These are phyloP conservation scores for Penicillium sp. DNA, from an alignment of 2,329 filamentous ascomycete genomes.

Conservation along the genomic window DNA sequence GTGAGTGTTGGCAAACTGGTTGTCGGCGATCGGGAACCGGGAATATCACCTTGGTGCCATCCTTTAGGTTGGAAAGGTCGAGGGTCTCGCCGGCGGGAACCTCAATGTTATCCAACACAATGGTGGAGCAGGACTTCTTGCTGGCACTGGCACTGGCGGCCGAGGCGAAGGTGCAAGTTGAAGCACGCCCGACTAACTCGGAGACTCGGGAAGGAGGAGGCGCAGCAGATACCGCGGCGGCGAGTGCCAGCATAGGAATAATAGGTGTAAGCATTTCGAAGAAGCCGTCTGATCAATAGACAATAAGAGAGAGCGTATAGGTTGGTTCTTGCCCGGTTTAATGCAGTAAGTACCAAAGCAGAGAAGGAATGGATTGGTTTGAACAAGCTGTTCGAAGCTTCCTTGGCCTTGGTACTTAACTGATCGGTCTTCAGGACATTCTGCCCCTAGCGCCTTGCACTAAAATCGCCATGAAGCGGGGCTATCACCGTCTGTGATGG, in stretches of 20 bases:
- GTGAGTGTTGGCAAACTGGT: background rate
- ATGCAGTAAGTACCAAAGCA: background rate
- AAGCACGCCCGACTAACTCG: slow-evolving; percentile 28
- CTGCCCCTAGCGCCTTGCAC: background rate
- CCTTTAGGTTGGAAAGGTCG: slow-evolving; percentile 53
- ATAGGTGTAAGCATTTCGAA: slow-evolving; percentile 22
- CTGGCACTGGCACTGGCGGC: slow-evolving; percentile 48
- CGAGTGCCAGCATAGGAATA: slow-evolving; percentile 20
- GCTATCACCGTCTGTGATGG: background rate
- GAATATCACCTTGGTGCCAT: slow-evolving; percentile 47
- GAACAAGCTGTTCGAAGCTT: slow-evolving; percentile 2
- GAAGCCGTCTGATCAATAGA: slow-evolving; percentile 24
- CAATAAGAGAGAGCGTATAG: slow-evolving; percentile 12
- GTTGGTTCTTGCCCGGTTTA: slow-evolving; percentile 1
- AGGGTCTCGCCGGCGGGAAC: slow-evolving; percentile 59
- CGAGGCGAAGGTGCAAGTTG: slow-evolving; percentile 54
- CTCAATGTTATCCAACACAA: slow-evolving; percentile 51
- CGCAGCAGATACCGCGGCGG: slow-evolving; percentile 22
- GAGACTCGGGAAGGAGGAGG: slow-evolving; percentile 24
- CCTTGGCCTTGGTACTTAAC: slow-evolving; percentile 10
- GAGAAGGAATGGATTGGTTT: slow-evolving; percentile 3
- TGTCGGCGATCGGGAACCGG: background rate
- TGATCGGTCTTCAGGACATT: background rate
- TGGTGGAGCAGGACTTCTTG: slow-evolving; percentile 53
- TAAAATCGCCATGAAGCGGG: slow-evolving; percentile 5